These are phyloP conservation scores for Pichia cabralensis DNA, from an alignment of 805 yeast genomes.

Conservation along the genomic window DNA sequence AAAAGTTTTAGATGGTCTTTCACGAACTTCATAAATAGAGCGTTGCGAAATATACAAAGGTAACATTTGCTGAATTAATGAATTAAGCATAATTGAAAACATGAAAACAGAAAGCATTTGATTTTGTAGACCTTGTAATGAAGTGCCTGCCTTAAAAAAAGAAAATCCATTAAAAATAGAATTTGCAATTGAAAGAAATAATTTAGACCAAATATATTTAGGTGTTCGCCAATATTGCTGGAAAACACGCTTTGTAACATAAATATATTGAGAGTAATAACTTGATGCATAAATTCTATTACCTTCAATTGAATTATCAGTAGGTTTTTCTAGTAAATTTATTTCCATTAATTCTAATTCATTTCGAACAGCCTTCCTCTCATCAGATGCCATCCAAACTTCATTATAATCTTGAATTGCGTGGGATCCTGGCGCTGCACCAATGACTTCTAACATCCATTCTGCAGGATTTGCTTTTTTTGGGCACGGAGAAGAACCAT, in stretches of 20 bases:
- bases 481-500: slow-evolving; percentile 63
- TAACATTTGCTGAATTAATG: slow-evolving; percentile 51
- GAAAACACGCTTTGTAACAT: slow-evolving; percentile 42
- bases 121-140: slow-evolving; percentile 66
- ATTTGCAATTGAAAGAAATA: slow-evolving; percentile 40
- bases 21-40: slow-evolving; percentile 61
- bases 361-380: slow-evolving; percentile 43
- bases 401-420: slow-evolving; percentile 64
- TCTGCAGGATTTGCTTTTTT: slow-evolving; percentile 72
- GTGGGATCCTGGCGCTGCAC: slow-evolving; percentile 75
- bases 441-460: slow-evolving; percentile 84
- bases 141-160: slow-evolving; percentile 52
- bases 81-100: slow-evolving; percentile 47
- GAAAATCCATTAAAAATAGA: slow-evolving; percentile 61
- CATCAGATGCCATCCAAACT: slow-evolving; percentile 67
- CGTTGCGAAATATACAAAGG: slow-evolving; percentile 56
- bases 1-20: slow-evolving; percentile 63
- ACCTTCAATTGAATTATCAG: slow-evolving; percentile 24
- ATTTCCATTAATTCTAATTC: slow-evolving; percentile 58
- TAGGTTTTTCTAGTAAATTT: slow-evolving; percentile 36
- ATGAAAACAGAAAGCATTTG: slow-evolving; percentile 73
- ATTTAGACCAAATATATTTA: slow-evolving; percentile 47
- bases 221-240: slow-evolving; percentile 62
- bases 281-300: slow-evolving; percentile 38
- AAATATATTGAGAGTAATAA: slow-evolving; percentile 29